Conservation (phyloP, 2,329 filamentous ascomycete species). For the Botrytis tulipae region DNA sequence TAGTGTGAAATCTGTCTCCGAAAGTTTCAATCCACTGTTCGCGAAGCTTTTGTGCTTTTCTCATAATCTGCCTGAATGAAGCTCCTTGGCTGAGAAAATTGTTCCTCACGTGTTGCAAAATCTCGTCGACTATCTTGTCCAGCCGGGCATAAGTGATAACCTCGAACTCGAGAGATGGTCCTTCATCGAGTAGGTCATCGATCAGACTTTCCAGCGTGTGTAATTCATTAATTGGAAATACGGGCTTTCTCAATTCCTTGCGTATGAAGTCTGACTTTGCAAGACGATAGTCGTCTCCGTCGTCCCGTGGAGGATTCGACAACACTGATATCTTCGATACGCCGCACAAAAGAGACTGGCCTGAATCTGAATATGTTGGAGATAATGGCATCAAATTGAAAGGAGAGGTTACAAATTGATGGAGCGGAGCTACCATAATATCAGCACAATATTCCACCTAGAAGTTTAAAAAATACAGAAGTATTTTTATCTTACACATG, state of each 20-base stretch:
- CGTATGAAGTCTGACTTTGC: slow-evolving; percentile 18
- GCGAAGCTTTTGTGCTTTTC: slow-evolving; percentile 23
- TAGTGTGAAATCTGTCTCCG: slow-evolving; percentile 24
- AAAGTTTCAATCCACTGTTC: slow-evolving; percentile 30
- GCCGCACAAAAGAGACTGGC: neutral
- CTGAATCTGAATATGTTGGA: neutral
- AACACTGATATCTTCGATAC: slow-evolving; percentile 4
- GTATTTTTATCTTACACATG: neutral
- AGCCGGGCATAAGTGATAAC: slow-evolving; percentile 17
- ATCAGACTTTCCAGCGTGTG: slow-evolving; percentile 8
- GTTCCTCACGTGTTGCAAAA: slow-evolving; percentile 17
- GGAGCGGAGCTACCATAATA: neutral
- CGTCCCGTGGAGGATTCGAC: neutral
- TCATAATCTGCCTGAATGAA: slow-evolving; percentile 13
- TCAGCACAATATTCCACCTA: neutral
- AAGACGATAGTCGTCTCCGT: slow-evolving; percentile 11
- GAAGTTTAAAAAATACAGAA: neutral
- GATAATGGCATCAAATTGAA: neutral
- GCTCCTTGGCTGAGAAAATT: slow-evolving; percentile 8
- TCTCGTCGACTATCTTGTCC: slow-evolving; percentile 28
- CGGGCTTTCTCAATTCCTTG: neutral
- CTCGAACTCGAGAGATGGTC: slow-evolving; percentile 8
- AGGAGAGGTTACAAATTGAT: neutral
- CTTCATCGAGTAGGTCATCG: slow-evolving; percentile 15
- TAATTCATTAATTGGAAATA: slow-evolving; percentile 10